These are phyloP conservation scores for Thyridium curvatum DNA, from an alignment of 2,329 filamentous ascomycete genomes.

Conservation along the genomic window DNA sequence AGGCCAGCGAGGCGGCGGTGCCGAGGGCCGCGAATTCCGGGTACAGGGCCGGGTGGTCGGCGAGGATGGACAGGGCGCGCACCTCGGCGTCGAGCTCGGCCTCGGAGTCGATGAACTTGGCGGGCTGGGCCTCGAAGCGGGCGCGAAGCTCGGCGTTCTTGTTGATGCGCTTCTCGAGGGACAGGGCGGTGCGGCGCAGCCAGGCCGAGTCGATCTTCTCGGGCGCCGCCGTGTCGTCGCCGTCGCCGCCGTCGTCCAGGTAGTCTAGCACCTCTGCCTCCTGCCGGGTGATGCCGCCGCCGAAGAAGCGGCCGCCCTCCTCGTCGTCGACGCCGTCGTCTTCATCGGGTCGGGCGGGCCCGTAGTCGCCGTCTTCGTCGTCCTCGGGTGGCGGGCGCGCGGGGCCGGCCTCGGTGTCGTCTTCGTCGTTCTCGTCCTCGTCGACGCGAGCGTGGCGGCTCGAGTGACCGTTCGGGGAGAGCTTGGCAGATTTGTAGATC, in stretches of 20 bases:
- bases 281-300: constrained; percentile 76
- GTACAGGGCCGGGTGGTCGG: constrained; percentile 81
- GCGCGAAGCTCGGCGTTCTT: constrained; percentile 87
- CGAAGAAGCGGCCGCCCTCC: constrained; percentile 93
- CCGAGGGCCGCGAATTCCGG: constrained; percentile 71
- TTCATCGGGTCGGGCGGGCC: constrained; percentile 41
- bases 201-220: constrained; percentile 79
- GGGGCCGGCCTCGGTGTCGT: constrained; percentile 40
- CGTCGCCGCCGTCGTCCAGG: constrained; percentile 56
- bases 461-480: constrained; percentile 33
- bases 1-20: constrained; percentile 67
- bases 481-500: constrained; percentile 57
- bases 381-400: constrained; percentile 44
- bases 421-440: constrained; percentile 35
- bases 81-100: constrained; percentile 86
- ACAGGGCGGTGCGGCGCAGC: constrained; percentile 74
- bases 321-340: constrained; percentile 53
- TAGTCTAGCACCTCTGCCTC: constrained; percentile 84
- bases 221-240: constrained; percentile 43
- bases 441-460: constrained; percentile 39
- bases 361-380: constrained; percentile 36
- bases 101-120: constrained; percentile 79
- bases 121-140: constrained; percentile 72
- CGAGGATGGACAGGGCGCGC: constrained; percentile 77
- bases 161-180: constrained; percentile 84